Percentiles rank a stretch among this genome's conserved stretches.
These are phyloP conservation scores for Gastrodia elata DNA, from an alignment of 106 monocot genomes.

Conservation along the genomic window DNA sequence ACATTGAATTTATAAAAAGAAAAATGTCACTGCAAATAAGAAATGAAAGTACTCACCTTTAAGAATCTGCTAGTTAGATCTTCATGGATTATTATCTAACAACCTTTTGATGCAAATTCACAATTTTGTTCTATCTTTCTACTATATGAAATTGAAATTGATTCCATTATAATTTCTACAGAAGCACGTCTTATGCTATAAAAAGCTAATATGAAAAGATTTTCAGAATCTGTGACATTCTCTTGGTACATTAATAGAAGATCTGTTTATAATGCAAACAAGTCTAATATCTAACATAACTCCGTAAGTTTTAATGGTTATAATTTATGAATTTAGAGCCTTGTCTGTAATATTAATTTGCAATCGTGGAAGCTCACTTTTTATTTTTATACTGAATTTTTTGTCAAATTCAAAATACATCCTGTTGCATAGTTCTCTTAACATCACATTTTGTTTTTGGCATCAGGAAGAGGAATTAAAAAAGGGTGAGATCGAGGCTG, in stretches of 20 bases:
- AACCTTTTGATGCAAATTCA: too few relatives aligned
- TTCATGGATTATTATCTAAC: too few relatives aligned
- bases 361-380: background rate
- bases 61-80: too few relatives aligned
- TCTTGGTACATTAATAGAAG: background rate
- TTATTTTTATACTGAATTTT: background rate
- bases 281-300: background rate
- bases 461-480: constrained; percentile 86
- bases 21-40: too few relatives aligned
- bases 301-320: background rate
- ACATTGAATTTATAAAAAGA: too few relatives aligned
- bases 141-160: background rate
- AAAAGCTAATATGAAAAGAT: background rate
- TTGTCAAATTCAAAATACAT: background rate
- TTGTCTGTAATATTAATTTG: background rate
- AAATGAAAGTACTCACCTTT: too few relatives aligned
- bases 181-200: background rate
- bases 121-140: background rate
- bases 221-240: background rate
- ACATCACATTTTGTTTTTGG: background rate
- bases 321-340: background rate
- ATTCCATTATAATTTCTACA: background rate
- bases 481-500: constrained; percentile 87
- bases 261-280: background rate
- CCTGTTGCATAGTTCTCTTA: background rate